phyloP scores from a whole-genome alignment of 140 eudicot species.

The Flaveria floridana region DNA sequence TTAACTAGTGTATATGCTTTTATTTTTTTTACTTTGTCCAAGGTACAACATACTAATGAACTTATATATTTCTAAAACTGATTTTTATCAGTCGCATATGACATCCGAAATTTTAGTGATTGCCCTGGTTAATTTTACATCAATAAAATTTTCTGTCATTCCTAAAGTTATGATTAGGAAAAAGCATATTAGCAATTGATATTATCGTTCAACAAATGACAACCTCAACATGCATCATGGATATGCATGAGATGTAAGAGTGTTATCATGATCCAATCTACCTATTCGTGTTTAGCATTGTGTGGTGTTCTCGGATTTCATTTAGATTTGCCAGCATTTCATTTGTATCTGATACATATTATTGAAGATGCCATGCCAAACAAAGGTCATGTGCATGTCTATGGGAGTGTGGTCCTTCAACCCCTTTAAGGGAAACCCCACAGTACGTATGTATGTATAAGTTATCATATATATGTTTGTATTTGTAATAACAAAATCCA shows the following conservation, averaged over 20 bases:
- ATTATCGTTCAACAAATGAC: background rate
- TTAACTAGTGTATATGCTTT: too few species aligned
- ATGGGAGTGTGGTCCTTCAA: conserved; percentile 12
- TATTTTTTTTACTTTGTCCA: too few species aligned
- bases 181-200: background rate
- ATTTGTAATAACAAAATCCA: background rate
- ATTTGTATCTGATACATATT: background rate
- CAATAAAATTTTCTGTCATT: background rate
- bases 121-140: too few species aligned
- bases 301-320: conserved; percentile 7
- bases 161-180: background rate
- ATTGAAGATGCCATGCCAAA: conserved; percentile 7
- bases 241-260: background rate
- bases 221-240: background rate
- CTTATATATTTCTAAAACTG: too few species aligned
- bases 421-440: background rate
- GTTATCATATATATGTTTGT: background rate
- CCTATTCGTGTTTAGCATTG: conserved; percentile 11
- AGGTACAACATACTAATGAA: too few species aligned
- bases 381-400: conserved; percentile 8
- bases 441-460: background rate
- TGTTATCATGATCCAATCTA: background rate
- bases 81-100: too few species aligned
- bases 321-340: conserved; percentile 5
- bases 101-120: too few species aligned